Conservation (phyloP, 2,329 filamentous ascomycete genomes). For the Verticillium klebahnii region DNA sequence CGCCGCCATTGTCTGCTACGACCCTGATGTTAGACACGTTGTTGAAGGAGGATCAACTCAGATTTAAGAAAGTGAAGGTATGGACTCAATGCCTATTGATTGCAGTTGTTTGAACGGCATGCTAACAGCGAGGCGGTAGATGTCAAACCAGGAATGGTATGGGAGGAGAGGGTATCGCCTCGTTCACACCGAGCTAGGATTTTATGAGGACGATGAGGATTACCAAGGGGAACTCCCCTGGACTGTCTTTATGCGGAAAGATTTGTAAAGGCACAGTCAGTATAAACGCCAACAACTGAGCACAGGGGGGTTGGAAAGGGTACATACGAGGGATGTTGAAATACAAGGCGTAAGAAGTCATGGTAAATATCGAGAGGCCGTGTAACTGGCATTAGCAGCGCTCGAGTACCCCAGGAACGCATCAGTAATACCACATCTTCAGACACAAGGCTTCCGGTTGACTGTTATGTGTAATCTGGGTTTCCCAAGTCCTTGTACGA, state of each 20-base stretch:
- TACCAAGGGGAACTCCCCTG: background rate
- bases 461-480: too few species aligned
- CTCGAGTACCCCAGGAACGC: too few species aligned
- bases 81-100: background rate
- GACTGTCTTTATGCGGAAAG: conserved; percentile 8
- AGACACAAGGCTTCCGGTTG: too few species aligned
- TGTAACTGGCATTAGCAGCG: too few species aligned
- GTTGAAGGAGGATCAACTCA: conserved; percentile 16
- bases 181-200: conserved; percentile 14
- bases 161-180: conserved; percentile 19
- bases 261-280: background rate
- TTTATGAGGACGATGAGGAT: conserved; percentile 10
- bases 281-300: too few species aligned
- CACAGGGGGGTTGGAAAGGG: too few species aligned
- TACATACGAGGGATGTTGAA: too few species aligned
- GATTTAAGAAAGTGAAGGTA: background rate
- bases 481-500: too few species aligned
- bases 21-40: conserved; percentile 22
- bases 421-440: too few species aligned
- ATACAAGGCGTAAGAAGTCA: too few species aligned
- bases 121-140: conserved; percentile 7
- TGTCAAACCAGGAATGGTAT: conserved; percentile 24
- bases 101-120: background rate
- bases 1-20: conserved; percentile 19
- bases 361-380: too few species aligned